Conservation (phyloP, 305 asterid species). For the Coffea humblotiana region DNA sequence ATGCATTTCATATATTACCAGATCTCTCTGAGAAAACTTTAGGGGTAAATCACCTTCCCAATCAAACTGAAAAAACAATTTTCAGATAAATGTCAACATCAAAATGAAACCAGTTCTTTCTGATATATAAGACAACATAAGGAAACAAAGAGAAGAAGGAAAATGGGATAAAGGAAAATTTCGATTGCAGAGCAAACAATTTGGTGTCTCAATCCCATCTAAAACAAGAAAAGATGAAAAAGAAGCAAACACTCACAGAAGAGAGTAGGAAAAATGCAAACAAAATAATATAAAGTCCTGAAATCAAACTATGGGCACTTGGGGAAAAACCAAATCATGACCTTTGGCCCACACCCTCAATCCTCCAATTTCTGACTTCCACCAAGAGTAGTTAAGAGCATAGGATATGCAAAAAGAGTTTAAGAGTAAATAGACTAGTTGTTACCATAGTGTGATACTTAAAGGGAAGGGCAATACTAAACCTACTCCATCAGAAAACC, state of each 20-base stretch:
- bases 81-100: not conserved
- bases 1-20: slow-evolving; percentile 89
- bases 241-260: not conserved
- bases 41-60: slow-evolving; percentile 98
- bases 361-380: not conserved
- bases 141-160: not conserved
- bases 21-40: slow-evolving; percentile 66
- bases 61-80: slow-evolving; percentile 56
- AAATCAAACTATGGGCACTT: not conserved
- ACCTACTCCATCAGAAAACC: not conserved
- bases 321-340: not conserved
- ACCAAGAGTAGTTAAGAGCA: not conserved
- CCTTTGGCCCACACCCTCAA: no score
- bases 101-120: slow-evolving; percentile 1
- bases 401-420: not conserved
- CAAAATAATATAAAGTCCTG: not conserved
- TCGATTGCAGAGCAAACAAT: not conserved
- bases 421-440: not conserved
- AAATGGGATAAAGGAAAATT: not conserved
- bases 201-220: not conserved
- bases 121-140: no score
- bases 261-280: not conserved
- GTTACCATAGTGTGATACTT: not conserved
- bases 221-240: not conserved
- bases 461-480: not conserved